Evolutionary conservation across 2,329 filamentous ascomycete species (phyloP), one percentile per base, ranked within the genome.

Genomic region (Thyridium curvatum): DNA sequence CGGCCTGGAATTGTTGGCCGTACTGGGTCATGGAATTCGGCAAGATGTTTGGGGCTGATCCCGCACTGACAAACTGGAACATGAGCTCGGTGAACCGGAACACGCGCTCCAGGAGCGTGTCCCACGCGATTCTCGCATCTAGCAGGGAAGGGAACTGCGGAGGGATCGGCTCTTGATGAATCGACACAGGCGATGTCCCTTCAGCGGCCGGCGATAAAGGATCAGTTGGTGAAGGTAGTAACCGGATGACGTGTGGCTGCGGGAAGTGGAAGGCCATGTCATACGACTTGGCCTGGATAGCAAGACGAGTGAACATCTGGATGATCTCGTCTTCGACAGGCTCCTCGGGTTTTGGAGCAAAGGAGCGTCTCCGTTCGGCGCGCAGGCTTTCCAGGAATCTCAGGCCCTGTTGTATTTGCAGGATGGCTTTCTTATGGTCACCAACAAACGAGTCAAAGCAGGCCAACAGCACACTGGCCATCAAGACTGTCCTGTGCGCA

Each of bases 181-280:
- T 56, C 10, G 62, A 62, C 2, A 66, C 54, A 3, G 67, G 65
- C 1, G 69, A 68, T 30, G 59, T 58, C 8, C 51, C 58, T 8
- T 71, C 66, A 2, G 71, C 67, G 3, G 59, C 55, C 1, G 71
- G 64, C 3, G 69, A 68, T 9, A 56, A 46, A 7, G 65, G 46
- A 46, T 61, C 52, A 41, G 50, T 46, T 21, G 47, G 39, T 34
- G 59, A 43, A 43, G 69, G 61, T 2, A 66, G 68, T 9, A 76
- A 61, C 6, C 67, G 68, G 43, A 82, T 74, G 7, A 81, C 76
- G 40, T 71, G 79, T 1, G 77, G 77, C 21, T 77, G 66, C 1
- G 77, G 77, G 42, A 82, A 81, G 52, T 82, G 78, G 50, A 82
- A 82, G 26, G 78, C 78, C 75, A 82, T 77, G 49, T 82, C 78